Percentiles rank a stretch among this genome's conserved stretches.
Evolutionary conservation across 768 basidiomycete genomes (phyloP).

Genomic region (Hemileccinum impolitum): DNA sequence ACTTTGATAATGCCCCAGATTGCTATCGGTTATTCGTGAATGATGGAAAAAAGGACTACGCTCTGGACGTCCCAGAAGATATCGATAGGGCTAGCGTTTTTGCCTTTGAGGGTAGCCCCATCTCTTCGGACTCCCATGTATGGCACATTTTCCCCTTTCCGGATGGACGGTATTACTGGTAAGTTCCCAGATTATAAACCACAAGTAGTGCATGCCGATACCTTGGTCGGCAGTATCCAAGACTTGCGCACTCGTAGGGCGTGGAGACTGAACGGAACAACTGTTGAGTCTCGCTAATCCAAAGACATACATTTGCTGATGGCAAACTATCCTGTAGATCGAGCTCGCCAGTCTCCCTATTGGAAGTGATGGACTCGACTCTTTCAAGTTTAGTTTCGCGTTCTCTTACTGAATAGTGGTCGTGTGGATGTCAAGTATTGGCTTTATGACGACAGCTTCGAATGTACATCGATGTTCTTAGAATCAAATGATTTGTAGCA

Average conservation of each 20-base stretch:
- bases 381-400: slow-evolving; percentile 8
- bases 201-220: not conserved
- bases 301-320: not conserved
- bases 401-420: not conserved
- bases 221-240: slow-evolving; percentile 1
- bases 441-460: not conserved
- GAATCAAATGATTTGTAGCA: too few relatives aligned
- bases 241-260: slow-evolving; percentile 1
- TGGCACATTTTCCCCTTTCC: slow-evolving; percentile 3
- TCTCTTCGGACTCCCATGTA: slow-evolving; percentile 6
- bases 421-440: not conserved
- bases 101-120: not conserved
- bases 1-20: slow-evolving; percentile 1
- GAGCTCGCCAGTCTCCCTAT: slow-evolving; percentile 2
- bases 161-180: slow-evolving; percentile 6
- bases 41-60: slow-evolving; percentile 8
- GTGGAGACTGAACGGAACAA: slow-evolving; percentile 4
- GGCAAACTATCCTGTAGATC: not conserved
- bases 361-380: slow-evolving; percentile 1
- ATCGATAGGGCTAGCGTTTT: not conserved
- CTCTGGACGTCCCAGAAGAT: not conserved
- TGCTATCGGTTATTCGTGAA: slow-evolving; percentile 11
- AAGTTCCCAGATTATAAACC: not conserved
- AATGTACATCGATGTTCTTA: not conserved
- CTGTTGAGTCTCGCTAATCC: not conserved